Evolutionary conservation across 208 protist species (phyloP).

Genomic region (Lotmaria passim): DNA sequence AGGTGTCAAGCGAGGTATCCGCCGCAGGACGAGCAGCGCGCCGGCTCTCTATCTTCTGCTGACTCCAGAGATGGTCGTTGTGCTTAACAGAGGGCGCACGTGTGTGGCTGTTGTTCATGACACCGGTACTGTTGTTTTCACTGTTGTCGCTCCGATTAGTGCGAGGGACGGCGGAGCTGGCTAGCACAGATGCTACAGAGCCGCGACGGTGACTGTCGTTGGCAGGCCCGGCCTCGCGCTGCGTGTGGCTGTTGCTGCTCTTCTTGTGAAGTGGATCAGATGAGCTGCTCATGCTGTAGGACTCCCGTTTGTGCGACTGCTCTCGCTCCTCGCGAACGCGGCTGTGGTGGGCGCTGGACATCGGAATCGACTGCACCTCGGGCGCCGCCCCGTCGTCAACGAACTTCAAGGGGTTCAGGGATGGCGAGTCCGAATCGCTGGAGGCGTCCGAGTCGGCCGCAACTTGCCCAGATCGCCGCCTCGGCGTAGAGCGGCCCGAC

Average conservation of each 20-base stretch:
- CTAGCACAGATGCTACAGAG: not conserved
- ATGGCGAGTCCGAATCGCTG: conserved; percentile 12
- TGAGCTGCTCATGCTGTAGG: not conserved
- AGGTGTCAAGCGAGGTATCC: not conserved
- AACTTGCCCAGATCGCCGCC: not conserved
- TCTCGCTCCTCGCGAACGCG: not conserved
- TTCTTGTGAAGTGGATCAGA: not conserved
- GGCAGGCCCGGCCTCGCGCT: too few relatives aligned
- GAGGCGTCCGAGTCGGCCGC: not conserved
- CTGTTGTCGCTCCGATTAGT: not conserved
- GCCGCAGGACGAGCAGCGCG: conserved; percentile 4
- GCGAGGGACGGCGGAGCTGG: not conserved
- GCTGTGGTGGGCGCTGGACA: conserved; percentile 10
- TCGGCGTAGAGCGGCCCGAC: not conserved
- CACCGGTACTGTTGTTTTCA: not conserved
- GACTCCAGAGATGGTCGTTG: conserved; percentile 18
- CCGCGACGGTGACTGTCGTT: not conserved
- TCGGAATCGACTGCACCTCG: not conserved
- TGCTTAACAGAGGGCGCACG: not conserved
- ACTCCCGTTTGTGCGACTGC: not conserved
- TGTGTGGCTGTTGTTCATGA: not conserved
- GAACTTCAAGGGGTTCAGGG: conserved; percentile 7
- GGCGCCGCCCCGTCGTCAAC: not conserved
- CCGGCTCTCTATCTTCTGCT: conserved; percentile 20
- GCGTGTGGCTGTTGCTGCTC: not conserved